phyloP scores from a whole-genome alignment of 352 stramenopile genomes.

The Globisporangium apiculatum region DNA sequence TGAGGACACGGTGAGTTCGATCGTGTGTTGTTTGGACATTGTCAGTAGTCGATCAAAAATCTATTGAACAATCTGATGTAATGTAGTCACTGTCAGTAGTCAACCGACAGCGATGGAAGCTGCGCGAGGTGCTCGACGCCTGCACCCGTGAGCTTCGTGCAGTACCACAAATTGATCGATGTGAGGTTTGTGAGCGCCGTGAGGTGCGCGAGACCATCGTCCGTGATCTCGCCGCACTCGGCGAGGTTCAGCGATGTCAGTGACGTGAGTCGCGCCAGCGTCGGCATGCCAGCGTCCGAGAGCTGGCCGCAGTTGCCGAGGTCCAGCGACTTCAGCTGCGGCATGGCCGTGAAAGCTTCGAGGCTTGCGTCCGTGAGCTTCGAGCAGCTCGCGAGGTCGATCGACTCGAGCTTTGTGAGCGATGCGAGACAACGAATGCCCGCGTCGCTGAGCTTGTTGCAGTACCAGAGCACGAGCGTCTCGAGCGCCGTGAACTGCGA shows the following conservation, averaged over 20 bases:
- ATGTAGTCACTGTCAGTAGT: conserved; percentile 19
- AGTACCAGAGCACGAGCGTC: conserved; percentile 77
- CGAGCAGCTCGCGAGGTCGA: conserved; percentile 72
- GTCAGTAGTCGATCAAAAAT: too few relatives aligned
- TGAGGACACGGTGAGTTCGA: too few relatives aligned
- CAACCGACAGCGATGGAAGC: conserved; percentile 39
- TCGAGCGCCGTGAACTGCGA: conserved; percentile 39
- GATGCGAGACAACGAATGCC: conserved; percentile 31
- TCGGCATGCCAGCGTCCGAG: conserved; percentile 49
- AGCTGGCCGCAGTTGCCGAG: conserved; percentile 78
- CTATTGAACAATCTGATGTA: too few relatives aligned
- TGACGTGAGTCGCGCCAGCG: conserved; percentile 32
- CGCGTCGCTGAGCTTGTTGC: conserved; percentile 73
- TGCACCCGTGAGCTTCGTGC: conserved; percentile 53
- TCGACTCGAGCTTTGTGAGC: conserved; percentile 46
- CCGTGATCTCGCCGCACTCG: conserved; percentile 65
- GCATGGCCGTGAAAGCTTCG: conserved; percentile 39
- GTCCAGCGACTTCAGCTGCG: conserved; percentile 56
- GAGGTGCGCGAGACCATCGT: conserved; percentile 43
- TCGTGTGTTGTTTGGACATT: too few relatives aligned
- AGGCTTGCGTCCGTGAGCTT: conserved; percentile 55
- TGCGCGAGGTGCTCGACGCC: conserved; percentile 43
- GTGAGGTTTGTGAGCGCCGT: conserved; percentile 36
- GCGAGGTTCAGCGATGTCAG: conserved; percentile 68
- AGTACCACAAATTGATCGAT: conserved; percentile 79